Conservation (phyloP, 2,329 filamentous ascomycete genomes). For the Rutstroemia sp. region DNA sequence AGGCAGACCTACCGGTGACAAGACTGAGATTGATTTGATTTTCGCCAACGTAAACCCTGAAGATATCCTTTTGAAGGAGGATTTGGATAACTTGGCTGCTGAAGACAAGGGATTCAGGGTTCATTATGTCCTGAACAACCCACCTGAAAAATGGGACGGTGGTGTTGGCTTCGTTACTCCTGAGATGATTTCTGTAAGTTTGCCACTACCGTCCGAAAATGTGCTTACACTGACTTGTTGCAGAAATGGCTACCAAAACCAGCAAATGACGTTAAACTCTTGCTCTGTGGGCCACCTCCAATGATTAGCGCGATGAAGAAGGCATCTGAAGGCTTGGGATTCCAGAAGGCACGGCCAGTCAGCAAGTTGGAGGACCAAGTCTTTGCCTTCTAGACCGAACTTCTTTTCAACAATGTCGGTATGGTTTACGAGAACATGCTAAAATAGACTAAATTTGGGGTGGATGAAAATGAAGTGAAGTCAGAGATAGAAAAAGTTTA, state of each 20-base stretch:
- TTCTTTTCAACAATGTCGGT: too few relatives aligned
- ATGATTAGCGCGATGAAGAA: constrained; percentile 99
- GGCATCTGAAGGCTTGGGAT: constrained; percentile 80
- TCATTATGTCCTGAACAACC: constrained; percentile 95
- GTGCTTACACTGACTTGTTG: neutral
- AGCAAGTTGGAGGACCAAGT: constrained; percentile 98
- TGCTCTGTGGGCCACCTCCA: constrained; percentile 90
- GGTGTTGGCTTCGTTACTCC: constrained; percentile 91
- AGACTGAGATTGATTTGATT: constrained; percentile 85
- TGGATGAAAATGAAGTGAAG: too few relatives aligned
- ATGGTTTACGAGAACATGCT: too few relatives aligned
- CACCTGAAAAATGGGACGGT: constrained; percentile 83
- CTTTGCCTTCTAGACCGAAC: constrained; percentile 70
- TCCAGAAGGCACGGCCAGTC: constrained; percentile 84
- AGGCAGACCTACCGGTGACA: constrained; percentile 70
- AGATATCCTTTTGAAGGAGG: constrained; percentile 89
- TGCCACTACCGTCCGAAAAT: neutral
- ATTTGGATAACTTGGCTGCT: constrained; percentile 70
- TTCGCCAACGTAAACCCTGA: constrained; percentile 93
- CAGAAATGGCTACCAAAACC: constrained; percentile 76
- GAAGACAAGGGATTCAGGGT: constrained; percentile 78
- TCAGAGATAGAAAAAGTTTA: too few relatives aligned
- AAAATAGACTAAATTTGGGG: too few relatives aligned
- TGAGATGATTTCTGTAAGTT: constrained; percentile 82
- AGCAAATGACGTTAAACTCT: constrained; percentile 81